These are phyloP conservation scores for Chondrostereum purpureum DNA, from an alignment of 1,284 basidiomycete genomes.

Conservation along the genomic window DNA sequence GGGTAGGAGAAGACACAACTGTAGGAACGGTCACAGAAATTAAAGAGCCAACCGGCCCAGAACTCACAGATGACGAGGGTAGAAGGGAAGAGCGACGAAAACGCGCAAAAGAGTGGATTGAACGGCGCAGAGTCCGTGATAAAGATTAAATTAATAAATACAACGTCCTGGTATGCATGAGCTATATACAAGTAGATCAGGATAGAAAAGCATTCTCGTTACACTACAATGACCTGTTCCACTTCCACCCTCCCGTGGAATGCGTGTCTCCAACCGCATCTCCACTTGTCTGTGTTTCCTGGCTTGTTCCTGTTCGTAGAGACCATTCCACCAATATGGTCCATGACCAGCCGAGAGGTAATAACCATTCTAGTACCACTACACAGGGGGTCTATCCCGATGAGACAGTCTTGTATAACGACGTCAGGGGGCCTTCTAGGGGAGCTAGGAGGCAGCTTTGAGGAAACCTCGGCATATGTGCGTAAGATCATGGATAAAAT, in stretches of 20 bases:
- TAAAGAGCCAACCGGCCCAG: not conserved
- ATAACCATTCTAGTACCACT: conserved; percentile 26
- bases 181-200: no score
- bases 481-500: conserved; percentile 25
- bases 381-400: conserved; percentile 30
- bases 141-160: no score
- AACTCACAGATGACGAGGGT: not conserved
- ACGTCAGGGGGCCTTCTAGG: conserved; percentile 29
- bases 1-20: not conserved
- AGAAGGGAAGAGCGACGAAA: not conserved
- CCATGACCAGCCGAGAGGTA: conserved; percentile 32
- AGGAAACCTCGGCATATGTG: conserved; percentile 22
- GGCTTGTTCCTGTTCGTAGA: conserved; percentile 26
- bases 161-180: no score
- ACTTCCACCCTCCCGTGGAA: conserved; percentile 32
- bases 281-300: conserved; percentile 28
- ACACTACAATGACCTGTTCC: conserved; percentile 26
- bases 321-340: conserved; percentile 30
- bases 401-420: conserved; percentile 35
- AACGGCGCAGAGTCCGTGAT: not conserved
- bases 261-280: conserved; percentile 36
- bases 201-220: no score
- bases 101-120: not conserved
- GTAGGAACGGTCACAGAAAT: not conserved
- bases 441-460: conserved; percentile 22